Conservation (phyloP, 441 rosid genomes). For the Mallotus japonicus region DNA sequence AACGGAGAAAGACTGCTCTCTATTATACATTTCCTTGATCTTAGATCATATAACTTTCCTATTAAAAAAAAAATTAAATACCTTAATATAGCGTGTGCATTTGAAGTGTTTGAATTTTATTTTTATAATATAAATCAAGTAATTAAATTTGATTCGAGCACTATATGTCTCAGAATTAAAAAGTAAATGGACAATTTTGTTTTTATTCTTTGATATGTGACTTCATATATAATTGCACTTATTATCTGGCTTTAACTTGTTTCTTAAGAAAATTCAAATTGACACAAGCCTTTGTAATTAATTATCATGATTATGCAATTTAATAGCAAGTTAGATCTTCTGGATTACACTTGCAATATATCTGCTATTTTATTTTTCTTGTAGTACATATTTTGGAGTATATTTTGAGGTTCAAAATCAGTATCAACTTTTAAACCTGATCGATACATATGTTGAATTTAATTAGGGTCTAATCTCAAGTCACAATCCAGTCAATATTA, state of each 20-base stretch:
- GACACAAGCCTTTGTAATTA: background rate
- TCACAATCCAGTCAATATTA: slow-evolving; percentile 7
- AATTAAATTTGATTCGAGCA: too few species aligned
- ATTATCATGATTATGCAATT: slow-evolving; percentile 13
- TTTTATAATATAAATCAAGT: too few species aligned
- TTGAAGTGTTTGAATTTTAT: background rate
- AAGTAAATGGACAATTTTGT: background rate
- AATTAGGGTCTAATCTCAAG: background rate
- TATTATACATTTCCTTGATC: too few species aligned
- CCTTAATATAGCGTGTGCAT: too few species aligned
- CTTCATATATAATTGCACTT: background rate
- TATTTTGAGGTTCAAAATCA: background rate
- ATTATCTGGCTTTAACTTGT: slow-evolving; percentile 11
- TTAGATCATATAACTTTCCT: too few species aligned
- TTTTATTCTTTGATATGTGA: background rate
- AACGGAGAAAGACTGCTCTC: too few species aligned
- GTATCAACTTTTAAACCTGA: background rate
- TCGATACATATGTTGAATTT: slow-evolving; percentile 11
- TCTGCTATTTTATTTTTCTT: background rate
- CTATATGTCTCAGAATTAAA: too few species aligned
- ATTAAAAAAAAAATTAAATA: too few species aligned
- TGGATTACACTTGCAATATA: background rate
- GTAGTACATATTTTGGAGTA: background rate
- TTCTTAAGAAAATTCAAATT: slow-evolving; percentile 15
- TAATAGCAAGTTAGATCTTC: slow-evolving; percentile 1